Percentiles rank a stretch among this genome's conserved stretches.
These are phyloP conservation scores for Sequoia sempervirens DNA, from an alignment of 75 land plant species.

Conservation along the genomic window DNA sequence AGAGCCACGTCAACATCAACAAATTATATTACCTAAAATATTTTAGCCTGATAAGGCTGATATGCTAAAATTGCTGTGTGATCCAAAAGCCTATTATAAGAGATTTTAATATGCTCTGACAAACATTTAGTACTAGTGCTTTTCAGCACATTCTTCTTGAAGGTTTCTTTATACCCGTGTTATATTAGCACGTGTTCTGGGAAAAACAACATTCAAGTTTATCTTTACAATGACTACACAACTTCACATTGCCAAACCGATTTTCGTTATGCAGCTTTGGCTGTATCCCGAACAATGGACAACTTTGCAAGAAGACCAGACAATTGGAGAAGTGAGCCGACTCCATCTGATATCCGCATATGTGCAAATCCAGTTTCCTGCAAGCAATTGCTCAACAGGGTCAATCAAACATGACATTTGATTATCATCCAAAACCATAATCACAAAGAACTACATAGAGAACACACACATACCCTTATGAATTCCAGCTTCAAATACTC, in stretches of 20 bases:
- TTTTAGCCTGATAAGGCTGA: no score
- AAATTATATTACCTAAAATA: no score
- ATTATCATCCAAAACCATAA: not conserved
- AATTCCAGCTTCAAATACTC: no score
- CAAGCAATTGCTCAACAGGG: not conserved
- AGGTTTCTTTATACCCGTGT: not conserved
- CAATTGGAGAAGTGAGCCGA: constrained; percentile 86
- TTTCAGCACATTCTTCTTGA: not conserved
- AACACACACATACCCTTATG: no score
- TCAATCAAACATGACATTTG: not conserved
- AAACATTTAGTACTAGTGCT: not conserved
- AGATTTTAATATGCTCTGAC: no score
- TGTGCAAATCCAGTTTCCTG: constrained; percentile 99
- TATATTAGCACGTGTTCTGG: not conserved
- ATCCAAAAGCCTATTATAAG: no score
- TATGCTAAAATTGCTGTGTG: no score
- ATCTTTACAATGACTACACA: not conserved
- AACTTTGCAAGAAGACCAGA: constrained; percentile 92
- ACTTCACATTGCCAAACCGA: not conserved
- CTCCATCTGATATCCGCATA: constrained; percentile 99
- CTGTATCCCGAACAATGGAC: no score
- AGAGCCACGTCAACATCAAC: no score
- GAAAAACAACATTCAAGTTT: not conserved
- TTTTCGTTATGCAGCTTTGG: constrained; percentile 20
- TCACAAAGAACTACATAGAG: not conserved